These are phyloP conservation scores for Cordyceps pruinosa DNA, from an alignment of 2,329 filamentous ascomycete species.

Conservation along the genomic window DNA sequence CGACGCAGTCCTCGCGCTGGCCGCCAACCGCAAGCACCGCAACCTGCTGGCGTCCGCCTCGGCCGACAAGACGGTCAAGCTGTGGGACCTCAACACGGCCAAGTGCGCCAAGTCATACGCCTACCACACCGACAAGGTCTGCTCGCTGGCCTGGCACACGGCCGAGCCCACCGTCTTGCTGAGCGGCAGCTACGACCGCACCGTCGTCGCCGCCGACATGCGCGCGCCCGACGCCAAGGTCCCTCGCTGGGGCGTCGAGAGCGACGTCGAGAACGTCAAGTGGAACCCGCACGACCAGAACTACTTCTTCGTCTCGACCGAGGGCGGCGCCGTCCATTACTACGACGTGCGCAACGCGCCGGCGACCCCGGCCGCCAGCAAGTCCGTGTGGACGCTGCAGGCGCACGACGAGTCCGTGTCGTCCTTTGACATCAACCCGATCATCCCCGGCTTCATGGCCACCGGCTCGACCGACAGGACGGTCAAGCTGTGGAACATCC, in stretches of 20 bases:
- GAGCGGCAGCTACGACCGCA: conserved; percentile 91
- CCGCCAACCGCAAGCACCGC: conserved; percentile 86
- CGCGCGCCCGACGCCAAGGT: conserved; percentile 76
- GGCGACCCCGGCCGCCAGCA: conserved; percentile 63
- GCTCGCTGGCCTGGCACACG: conserved; percentile 89
- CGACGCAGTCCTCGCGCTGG: conserved; percentile 83
- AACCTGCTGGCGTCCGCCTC: conserved; percentile 93
- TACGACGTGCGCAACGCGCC: conserved; percentile 78
- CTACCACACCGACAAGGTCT: conserved; percentile 97
- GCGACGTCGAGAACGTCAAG: conserved; percentile 84
- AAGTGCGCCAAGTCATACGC: conserved; percentile 93
- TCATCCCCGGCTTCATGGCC: conserved; percentile 85
- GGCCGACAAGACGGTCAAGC: conserved; percentile 93
- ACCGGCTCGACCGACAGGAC: conserved; percentile 92
- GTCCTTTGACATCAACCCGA: conserved; percentile 83
- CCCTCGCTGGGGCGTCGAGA: conserved; percentile 87
- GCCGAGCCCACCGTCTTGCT: conserved; percentile 80
- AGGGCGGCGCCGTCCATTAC: conserved; percentile 85
- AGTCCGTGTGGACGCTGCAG: conserved; percentile 89
- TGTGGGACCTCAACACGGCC: conserved; percentile 91
- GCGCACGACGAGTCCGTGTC: conserved; percentile 91
- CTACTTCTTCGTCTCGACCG: conserved; percentile 92
- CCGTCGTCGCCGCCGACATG: conserved; percentile 93
- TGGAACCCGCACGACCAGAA: conserved; percentile 94
- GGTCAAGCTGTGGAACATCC: conserved; percentile 95